Evolutionary conservation across 257 asterid genomes (phyloP), one percentile per base, ranked within the genome.

Genomic region (Hygrophila difformis): DNA sequence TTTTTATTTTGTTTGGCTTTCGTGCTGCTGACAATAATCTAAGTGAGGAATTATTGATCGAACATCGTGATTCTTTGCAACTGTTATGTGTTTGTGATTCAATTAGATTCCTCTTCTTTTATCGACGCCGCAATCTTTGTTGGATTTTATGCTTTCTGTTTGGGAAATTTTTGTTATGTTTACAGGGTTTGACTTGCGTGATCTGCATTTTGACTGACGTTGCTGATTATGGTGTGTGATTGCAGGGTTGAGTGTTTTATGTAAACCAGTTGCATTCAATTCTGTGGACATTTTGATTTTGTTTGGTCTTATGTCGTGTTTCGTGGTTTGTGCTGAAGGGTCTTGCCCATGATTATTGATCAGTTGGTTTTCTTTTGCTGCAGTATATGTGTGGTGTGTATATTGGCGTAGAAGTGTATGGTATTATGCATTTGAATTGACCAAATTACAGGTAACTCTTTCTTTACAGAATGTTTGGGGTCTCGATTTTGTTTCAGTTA

Each of bases 161-260:
- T 31, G 36, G 50, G 21, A 11, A 56, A 33, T 42, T 60, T 18
- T 24, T 28, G 14, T 35, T 49, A 29, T 24, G n/a, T 46, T 39
- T 26, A 18, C 59, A 63, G 76, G 76, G 71, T 64, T 62, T 55
- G 64, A 64, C 71, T 55, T 47, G 56, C 42, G 57, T 64, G 42
- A 36, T 51, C 59, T 8, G 20, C n/a, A 11, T 8, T 44, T 62
- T 35, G 59, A 41, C 41, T 53, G 46, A 24, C 24, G 17, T 19
- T n/a, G n/a, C n/a, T 33, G 60, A 43, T 18, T 36, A 36, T 41
- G 59, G 39, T 47, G 18, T 54, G 38, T 20, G 18, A 39, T 51
- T 5, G 3, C 17, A 46, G 13, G 13, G 35, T 35, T 16, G 49
- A 47, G 39, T 16, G 51, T 18, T 47, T 47, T 23, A 34, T 21